These are phyloP conservation scores for Pleurotus citrinopileatus DNA, from an alignment of 768 basidiomycete species.

Conservation along the genomic window DNA sequence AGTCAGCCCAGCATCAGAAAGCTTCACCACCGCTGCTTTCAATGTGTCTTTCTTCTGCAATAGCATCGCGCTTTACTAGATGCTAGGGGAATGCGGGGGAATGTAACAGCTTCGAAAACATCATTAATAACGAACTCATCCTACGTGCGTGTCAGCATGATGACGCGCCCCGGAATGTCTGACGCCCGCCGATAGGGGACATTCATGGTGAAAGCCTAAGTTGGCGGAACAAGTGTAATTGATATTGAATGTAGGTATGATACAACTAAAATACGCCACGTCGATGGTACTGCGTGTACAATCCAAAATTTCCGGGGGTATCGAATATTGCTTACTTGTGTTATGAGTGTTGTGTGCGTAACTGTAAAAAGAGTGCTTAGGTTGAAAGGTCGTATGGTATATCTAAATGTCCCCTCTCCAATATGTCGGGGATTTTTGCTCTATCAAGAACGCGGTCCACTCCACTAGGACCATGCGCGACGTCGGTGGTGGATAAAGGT, in stretches of 20 bases:
- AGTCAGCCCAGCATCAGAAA: conserved; percentile 22
- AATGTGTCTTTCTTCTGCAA: not conserved
- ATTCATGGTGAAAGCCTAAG: not conserved
- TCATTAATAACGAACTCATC: not conserved
- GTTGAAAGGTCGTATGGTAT: not conserved
- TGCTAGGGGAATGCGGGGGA: no score
- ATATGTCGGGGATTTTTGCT: not conserved
- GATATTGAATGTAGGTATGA: not conserved
- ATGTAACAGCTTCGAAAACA: not conserved
- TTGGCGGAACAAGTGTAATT: not conserved
- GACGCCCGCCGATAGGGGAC: no score
- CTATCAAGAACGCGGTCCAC: not conserved
- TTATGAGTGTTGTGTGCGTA: not conserved
- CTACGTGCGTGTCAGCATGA: not conserved
- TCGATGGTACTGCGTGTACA: not conserved
- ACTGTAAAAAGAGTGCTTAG: not conserved
- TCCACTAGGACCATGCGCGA: not conserved
- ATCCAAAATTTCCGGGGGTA: conserved; percentile 1
- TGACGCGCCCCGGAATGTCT: no score
- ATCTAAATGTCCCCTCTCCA: not conserved
- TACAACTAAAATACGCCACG: conserved; percentile 2
- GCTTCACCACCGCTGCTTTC: not conserved
- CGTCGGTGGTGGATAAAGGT: not conserved
- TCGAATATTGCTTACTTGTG: not conserved
- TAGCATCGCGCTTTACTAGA: not conserved